A percentile compares a stretch with the other conserved stretches of the same genome.
These are phyloP conservation scores for Neurospora cerealis DNA, from an alignment of 495 filamentous ascomycete genomes.

Conservation along the genomic window DNA sequence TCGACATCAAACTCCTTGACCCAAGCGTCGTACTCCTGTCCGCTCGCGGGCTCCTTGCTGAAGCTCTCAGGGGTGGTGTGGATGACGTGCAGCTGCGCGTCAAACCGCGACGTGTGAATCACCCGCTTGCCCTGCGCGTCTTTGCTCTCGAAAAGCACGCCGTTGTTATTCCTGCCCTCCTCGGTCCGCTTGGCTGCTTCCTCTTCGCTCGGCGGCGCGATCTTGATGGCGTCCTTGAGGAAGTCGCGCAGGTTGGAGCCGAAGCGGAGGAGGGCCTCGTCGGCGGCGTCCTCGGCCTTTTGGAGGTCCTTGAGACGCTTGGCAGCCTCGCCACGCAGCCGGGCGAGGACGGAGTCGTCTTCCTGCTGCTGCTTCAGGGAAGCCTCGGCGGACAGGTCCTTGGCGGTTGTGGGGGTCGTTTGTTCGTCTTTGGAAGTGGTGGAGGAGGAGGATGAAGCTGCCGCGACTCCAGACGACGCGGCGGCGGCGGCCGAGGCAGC, in stretches of 20 bases:
- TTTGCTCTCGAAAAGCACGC: conserved; percentile 83
- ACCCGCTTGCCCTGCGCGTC: conserved; percentile 82
- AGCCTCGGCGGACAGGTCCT: conserved; percentile 37
- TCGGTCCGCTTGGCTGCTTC: conserved; percentile 21
- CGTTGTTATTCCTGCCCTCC: conserved; percentile 12
- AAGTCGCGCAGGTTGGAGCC: conserved; percentile 86
- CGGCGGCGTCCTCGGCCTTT: conserved; percentile 91
- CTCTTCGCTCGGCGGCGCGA: conserved; percentile 52
- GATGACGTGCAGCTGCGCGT: conserved; percentile 91
- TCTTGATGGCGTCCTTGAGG: conserved; percentile 80
- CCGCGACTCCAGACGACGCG: conserved; percentile 1
- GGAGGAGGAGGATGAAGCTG: not conserved
- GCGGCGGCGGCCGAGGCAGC: conserved; percentile 3
- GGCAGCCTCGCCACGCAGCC: conserved; percentile 70
- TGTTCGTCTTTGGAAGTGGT: conserved; percentile 12
- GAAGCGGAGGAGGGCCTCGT: conserved; percentile 90
- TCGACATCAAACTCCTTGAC: conserved; percentile 68
- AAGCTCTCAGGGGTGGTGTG: conserved; percentile 83
- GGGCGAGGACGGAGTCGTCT: conserved; percentile 70
- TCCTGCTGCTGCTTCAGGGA: conserved; percentile 47
- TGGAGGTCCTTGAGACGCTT: conserved; percentile 86
- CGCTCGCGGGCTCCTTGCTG: conserved; percentile 59
- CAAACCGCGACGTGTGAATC: conserved; percentile 86
- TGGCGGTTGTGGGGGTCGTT: conserved; percentile 31
- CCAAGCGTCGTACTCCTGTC: conserved; percentile 66